phyloP scores from a whole-genome alignment of 2,329 filamentous ascomycete genomes.

The Orbilia javanica region DNA sequence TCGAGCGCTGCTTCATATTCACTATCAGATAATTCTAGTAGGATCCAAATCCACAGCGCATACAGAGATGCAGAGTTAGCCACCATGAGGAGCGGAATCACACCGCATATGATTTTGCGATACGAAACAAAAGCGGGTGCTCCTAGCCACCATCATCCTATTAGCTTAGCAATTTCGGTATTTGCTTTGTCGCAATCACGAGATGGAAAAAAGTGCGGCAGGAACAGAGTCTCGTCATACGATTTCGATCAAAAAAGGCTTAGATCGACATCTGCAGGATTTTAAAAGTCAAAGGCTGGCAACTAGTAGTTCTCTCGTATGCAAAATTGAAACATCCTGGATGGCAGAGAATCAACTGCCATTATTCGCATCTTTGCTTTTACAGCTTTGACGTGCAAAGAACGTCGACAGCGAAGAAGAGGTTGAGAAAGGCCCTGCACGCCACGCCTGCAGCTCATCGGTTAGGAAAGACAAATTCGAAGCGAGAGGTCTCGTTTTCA shows the following conservation, averaged over 20 bases:
- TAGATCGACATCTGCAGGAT: slow-evolving; percentile 25
- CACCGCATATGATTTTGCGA: slow-evolving; percentile 12
- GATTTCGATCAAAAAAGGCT: slow-evolving; percentile 5
- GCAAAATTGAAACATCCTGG: background rate
- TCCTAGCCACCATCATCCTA: background rate
- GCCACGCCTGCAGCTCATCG: slow-evolving; percentile 5
- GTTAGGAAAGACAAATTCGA: background rate
- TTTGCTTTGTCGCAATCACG: slow-evolving; percentile 3
- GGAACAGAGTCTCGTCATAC: background rate
- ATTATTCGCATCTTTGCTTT: too few relatives aligned
- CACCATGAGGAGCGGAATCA: background rate
- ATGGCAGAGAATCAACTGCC: background rate
- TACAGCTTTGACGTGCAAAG: background rate
- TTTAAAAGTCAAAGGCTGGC: slow-evolving; percentile 31
- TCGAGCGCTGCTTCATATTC: background rate
- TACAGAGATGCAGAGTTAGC: too few relatives aligned
- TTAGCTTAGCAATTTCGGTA: background rate
- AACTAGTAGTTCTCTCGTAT: background rate
- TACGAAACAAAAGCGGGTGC: slow-evolving; percentile 6
- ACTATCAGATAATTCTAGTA: background rate
- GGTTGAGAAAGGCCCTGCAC: background rate
- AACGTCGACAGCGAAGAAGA: background rate
- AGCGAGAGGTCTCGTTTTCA: background rate
- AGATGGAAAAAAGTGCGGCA: background rate
- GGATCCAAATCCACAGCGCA: background rate